Evolutionary conservation across 1,139 yeast species (phyloP).

Genomic region (Kurtzmaniella quercitrusa): DNA sequence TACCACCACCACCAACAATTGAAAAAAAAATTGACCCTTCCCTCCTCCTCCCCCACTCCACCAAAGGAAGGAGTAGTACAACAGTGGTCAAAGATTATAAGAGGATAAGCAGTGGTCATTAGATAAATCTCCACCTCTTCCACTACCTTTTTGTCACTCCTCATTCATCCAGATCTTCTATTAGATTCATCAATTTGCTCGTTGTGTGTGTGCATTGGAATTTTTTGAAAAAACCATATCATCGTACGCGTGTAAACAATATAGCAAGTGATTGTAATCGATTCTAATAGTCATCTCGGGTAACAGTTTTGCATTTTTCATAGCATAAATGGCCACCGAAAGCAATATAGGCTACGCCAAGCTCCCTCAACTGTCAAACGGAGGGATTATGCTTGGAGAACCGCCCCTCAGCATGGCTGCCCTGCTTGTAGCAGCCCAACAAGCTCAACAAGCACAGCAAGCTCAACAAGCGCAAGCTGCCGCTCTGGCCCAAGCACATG

Average conservation of each 20-base stretch:
- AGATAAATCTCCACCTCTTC: too few relatives aligned
- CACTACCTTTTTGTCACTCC: not conserved
- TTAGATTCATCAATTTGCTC: not conserved
- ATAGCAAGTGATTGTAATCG: not conserved
- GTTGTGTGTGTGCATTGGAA: not conserved
- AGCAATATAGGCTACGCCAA: constrained; percentile 4
- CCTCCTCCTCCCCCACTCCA: too few relatives aligned
- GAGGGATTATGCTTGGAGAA: constrained; percentile 2
- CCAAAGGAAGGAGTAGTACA: too few relatives aligned
- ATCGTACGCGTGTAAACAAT: not conserved
- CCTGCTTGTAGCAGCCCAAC: constrained; percentile 5
- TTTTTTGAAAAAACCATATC: not conserved
- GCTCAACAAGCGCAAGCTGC: constrained; percentile 8
- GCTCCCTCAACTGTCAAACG: constrained; percentile 3
- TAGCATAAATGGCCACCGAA: constrained; percentile 5
- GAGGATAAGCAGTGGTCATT: too few relatives aligned
- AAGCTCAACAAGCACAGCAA: constrained; percentile 8
- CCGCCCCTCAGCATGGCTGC: constrained; percentile 3
- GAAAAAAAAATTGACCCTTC: not conserved
- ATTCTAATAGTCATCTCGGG: not conserved
- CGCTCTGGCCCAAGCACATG: constrained; percentile 9
- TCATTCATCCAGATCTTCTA: not conserved
- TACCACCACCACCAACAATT: not conserved
- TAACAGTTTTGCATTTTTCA: constrained; percentile 1
- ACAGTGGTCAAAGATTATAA: too few relatives aligned